These are phyloP conservation scores for Porcisia deanei DNA, from an alignment of 208 protist genomes.

Conservation along the genomic window DNA sequence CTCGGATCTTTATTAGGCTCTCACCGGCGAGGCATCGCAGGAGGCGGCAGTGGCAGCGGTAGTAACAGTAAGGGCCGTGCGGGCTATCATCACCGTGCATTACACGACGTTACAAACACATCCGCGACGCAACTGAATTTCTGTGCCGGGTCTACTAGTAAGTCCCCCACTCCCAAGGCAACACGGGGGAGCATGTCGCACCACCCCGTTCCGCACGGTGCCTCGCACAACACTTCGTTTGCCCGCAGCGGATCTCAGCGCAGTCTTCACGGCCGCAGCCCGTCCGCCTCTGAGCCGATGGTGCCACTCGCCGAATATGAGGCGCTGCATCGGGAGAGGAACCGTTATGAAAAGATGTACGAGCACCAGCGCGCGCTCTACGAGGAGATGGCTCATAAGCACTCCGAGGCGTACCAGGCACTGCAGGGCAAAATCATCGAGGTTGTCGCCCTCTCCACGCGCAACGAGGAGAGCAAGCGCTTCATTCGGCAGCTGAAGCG, in stretches of 20 bases:
- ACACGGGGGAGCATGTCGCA: slow-evolving; percentile 24
- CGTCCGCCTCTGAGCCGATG: slow-evolving; percentile 32
- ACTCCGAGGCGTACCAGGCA: slow-evolving; percentile 65
- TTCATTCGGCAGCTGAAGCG: slow-evolving; percentile 91
- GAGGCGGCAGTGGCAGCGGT: slow-evolving; percentile 9
- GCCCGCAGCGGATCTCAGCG: slow-evolving; percentile 22
- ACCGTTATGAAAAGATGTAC: slow-evolving; percentile 88
- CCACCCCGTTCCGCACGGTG: slow-evolving; percentile 7
- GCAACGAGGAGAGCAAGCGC: slow-evolving; percentile 88
- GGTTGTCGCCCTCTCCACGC: slow-evolving; percentile 82
- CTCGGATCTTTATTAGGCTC: slow-evolving; percentile 33
- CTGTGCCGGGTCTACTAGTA: slow-evolving; percentile 18
- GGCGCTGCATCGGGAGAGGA: slow-evolving; percentile 66
- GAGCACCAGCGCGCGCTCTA: slow-evolving; percentile 86
- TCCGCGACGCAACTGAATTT: slow-evolving; percentile 28
- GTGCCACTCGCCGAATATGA: slow-evolving; percentile 64
- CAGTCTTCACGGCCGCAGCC: slow-evolving; percentile 17
- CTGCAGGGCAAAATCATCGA: slow-evolving; percentile 90
- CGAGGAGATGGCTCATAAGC: slow-evolving; percentile 81
- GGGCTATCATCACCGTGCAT: slow-evolving; percentile 15
- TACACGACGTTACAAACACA: slow-evolving; percentile 51
- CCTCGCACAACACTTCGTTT: slow-evolving; percentile 30
- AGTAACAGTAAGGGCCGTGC: slow-evolving; percentile 12
- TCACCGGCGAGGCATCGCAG: slow-evolving; percentile 7
- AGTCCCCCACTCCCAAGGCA: slow-evolving; percentile 61